Evolutionary conservation across 2,329 filamentous ascomycete genomes (phyloP), one percentile per base, ranked within the genome.

Genomic region (Ceratocystis huliohia): DNA sequence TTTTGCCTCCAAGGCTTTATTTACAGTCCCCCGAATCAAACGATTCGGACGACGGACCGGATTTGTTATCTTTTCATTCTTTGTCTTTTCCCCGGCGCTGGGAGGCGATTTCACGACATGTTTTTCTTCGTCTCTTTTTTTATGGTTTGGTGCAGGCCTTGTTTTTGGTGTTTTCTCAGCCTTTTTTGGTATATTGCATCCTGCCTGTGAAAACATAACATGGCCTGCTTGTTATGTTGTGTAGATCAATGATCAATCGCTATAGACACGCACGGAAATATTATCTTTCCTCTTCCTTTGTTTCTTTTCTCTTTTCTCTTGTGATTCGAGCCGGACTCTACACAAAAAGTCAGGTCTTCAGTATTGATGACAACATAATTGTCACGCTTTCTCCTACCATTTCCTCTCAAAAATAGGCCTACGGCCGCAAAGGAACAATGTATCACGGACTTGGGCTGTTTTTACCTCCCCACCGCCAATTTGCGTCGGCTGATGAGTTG

Each of bases 251-350:
- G 33, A 37, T 37, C 33, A 37, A 37, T 37, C 33, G 33, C 8
- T 37, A 28, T 28, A 57, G 53, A 57, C 53, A 33, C 17, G 13
- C 30, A 25, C 13, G 28, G 53, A 57, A 57, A 33, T 28, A 22
- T 33, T 17, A 57, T 57, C 8, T 57, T 57, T 33, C 46, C 46
- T 50, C 20, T 63, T n/a, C 8, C 20, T 64, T 64, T 50, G 15
- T 64, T n/a, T 44, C 30, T 64, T 64, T 50, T 25, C 53, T 53
- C 25, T 64, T 56, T 53, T 56, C 30, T 56, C 37, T 41, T 10
- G 48, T 53, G 48, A 53, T 8, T 8, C 10, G 48, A 53, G 48
- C 48, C 25, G 48, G 48, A 22, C 48, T 53, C 48, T 53, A 25
- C 20, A 53, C 48, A 22, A 20, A 53, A 22, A 53, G 48, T 59